phyloP scores from a whole-genome alignment of 805 yeast species.

The Candida ficus region DNA sequence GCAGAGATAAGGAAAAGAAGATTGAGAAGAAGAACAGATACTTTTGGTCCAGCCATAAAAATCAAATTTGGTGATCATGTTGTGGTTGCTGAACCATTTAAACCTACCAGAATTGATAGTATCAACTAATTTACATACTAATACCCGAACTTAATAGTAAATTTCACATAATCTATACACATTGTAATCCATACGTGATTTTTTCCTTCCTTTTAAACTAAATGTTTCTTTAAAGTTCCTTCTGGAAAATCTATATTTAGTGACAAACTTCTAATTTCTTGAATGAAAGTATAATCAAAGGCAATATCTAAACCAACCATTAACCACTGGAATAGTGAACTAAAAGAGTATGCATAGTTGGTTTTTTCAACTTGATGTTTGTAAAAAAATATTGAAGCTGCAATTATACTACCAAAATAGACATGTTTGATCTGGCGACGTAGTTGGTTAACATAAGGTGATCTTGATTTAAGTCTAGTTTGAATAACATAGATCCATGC shows the following conservation, averaged over 20 bases:
- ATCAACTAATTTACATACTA: too few species aligned
- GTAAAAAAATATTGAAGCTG: slow-evolving; percentile 8
- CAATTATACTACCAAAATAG: neutral
- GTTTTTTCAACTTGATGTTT: slow-evolving; percentile 16
- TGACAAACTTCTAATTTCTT: slow-evolving; percentile 4
- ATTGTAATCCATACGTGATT: too few species aligned
- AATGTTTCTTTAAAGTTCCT: slow-evolving; percentile 4
- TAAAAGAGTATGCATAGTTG: slow-evolving; percentile 12
- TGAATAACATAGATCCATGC: slow-evolving; percentile 10
- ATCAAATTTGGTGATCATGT: slow-evolving; percentile 18
- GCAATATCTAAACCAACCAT: slow-evolving; percentile 9
- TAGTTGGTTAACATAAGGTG: neutral
- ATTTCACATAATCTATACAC: too few species aligned
- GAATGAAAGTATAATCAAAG: slow-evolving; percentile 8
- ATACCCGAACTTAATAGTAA: too few species aligned
- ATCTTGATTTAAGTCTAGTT: neutral
- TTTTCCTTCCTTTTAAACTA: neutral
- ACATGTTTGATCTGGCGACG: slow-evolving; percentile 4
- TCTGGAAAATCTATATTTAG: slow-evolving; percentile 7
- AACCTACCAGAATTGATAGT: slow-evolving; percentile 17
- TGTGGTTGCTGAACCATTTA: slow-evolving; percentile 24
- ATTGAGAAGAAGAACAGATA: slow-evolving; percentile 3
- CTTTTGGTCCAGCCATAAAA: slow-evolving; percentile 23
- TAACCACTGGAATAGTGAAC: slow-evolving; percentile 16
- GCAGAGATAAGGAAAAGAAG: slow-evolving; percentile 17